Conservation (phyloP, 306 rosid species). For the Phaseolus lunatus region DNA sequence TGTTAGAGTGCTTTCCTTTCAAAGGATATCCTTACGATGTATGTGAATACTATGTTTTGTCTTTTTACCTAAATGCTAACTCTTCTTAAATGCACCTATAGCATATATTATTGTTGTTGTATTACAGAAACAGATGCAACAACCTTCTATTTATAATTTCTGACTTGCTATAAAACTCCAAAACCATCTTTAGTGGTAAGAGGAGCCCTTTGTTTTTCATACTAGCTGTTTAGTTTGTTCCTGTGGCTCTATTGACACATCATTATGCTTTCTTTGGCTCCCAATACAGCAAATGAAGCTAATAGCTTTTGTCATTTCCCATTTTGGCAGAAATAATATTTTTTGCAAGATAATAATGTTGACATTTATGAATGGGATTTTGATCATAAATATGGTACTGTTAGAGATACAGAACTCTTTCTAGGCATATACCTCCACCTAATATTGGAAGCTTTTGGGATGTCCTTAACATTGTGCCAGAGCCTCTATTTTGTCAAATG, state of each 20-base stretch:
- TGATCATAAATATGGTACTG: neutral
- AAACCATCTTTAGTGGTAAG: neutral
- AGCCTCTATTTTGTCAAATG: neutral
- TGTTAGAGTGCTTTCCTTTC: neutral
- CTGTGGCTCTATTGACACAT: neutral
- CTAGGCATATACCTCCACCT: neutral
- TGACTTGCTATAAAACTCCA: neutral
- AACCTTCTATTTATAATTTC: neutral
- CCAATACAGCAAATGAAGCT: neutral
- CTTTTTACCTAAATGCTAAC: neutral
- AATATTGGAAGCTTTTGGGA: neutral
- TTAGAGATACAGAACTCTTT: neutral
- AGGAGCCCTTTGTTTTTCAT: neutral
- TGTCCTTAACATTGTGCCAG: neutral
- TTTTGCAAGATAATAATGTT: neutral
- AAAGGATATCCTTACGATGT: neutral
- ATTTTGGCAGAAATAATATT: neutral
- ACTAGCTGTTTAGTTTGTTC: slow-evolving; percentile 1
- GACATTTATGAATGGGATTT: neutral
- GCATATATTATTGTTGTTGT: neutral
- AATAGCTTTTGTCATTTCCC: neutral
- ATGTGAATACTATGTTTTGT: neutral
- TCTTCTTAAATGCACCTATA: neutral
- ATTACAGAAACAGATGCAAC: neutral
- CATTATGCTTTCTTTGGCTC: neutral